Conservation (phyloP, 306 rosid genomes). For the Begonia masoniana region DNA sequence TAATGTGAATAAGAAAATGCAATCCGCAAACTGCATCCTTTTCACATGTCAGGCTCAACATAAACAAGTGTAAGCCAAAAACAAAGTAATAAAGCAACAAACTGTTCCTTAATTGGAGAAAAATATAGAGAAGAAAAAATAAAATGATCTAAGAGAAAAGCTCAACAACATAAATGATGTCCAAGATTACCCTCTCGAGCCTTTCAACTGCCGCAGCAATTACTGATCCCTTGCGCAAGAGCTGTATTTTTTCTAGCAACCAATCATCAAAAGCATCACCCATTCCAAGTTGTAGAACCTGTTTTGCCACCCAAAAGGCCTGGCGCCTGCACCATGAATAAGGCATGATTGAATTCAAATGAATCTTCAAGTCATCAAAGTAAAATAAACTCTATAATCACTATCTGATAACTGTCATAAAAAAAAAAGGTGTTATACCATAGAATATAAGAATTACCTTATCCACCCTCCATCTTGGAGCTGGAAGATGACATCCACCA, state of each 20-base stretch:
- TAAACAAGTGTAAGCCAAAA: neutral
- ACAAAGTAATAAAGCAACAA: neutral
- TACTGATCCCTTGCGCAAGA: slow-evolving; percentile 70
- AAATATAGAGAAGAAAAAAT: too few species aligned
- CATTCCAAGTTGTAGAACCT: slow-evolving; percentile 91
- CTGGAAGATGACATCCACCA: slow-evolving; percentile 91
- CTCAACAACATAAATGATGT: slow-evolving; percentile 2
- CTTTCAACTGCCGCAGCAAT: slow-evolving; percentile 76
- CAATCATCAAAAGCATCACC: slow-evolving; percentile 99
- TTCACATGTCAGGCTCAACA: neutral
- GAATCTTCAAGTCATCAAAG: too few species aligned
- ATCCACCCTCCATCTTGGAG: slow-evolving; percentile 99
- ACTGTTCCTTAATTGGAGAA: too few species aligned
- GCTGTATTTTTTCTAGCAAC: slow-evolving; percentile 79
- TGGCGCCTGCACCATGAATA: slow-evolving; percentile 38
- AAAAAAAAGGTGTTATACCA: neutral
- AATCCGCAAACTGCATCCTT: neutral
- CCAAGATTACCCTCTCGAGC: slow-evolving; percentile 60
- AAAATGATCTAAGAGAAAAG: too few species aligned
- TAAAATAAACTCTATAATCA: too few species aligned
- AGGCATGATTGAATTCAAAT: too few species aligned
- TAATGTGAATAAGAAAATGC: too few species aligned
- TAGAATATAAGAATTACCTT: slow-evolving; percentile 36
- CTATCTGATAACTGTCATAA: too few species aligned
- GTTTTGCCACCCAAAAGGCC: slow-evolving; percentile 99